Evolutionary conservation across 1,139 yeast species (phyloP).

Genomic region (Zygotorulaspora mrakii): DNA sequence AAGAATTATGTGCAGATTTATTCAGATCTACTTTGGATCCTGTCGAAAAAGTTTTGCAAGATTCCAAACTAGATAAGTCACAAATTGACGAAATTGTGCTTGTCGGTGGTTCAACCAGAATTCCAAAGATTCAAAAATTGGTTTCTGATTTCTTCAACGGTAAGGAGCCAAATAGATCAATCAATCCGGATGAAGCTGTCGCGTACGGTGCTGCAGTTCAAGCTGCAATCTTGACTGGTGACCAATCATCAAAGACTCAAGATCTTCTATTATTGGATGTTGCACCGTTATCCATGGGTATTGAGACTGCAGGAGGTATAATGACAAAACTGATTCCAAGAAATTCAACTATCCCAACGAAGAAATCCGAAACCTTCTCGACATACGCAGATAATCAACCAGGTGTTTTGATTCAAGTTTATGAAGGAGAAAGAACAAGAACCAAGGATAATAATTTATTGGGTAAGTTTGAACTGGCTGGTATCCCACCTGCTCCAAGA

Average conservation of each 20-base stretch:
- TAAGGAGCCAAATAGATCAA: conserved; percentile 80
- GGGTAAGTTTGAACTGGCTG: conserved; percentile 92
- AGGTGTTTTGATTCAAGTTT: conserved; percentile 92
- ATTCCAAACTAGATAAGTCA: conserved; percentile 71
- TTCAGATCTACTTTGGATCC: conserved; percentile 82
- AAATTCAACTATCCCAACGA: conserved; percentile 95
- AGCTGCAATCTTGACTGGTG: conserved; percentile 91
- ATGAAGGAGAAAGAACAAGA: conserved; percentile 95
- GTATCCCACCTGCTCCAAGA: conserved; percentile 98
- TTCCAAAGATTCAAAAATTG: conserved; percentile 84
- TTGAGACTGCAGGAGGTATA: conserved; percentile 97
- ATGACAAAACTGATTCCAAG: conserved; percentile 96
- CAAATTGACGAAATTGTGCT: conserved; percentile 79
- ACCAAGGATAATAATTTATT: conserved; percentile 92
- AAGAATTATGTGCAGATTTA: conserved; percentile 75
- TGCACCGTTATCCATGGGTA: conserved; percentile 91
- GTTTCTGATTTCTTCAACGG: conserved; percentile 84
- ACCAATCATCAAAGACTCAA: conserved; percentile 73
- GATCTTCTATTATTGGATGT: conserved; percentile 87
- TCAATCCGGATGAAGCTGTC: conserved; percentile 74
- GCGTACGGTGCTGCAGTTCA: conserved; percentile 77
- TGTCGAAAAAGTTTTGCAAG: conserved; percentile 78
- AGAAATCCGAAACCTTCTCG: conserved; percentile 93
- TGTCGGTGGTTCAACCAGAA: conserved; percentile 92
- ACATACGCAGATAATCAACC: conserved; percentile 98